Conservation (phyloP, 495 filamentous ascomycete species). For the Penicillium subrubescens region DNA sequence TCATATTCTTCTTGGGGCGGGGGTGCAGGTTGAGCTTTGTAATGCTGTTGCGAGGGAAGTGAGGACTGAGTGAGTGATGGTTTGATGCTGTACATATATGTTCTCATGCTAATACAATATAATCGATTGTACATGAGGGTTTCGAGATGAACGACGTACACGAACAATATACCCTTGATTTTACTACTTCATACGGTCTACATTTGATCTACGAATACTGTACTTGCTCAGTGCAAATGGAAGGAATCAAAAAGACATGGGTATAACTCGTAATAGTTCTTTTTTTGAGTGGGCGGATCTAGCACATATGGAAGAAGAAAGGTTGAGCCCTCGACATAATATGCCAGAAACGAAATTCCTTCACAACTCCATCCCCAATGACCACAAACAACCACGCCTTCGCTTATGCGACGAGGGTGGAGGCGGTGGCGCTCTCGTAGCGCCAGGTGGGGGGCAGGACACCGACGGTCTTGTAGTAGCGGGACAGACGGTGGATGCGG, state of each 20-base stretch:
- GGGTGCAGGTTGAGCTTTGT: constrained; percentile 84
- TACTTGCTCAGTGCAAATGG: not conserved
- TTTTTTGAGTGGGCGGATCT: constrained; percentile 35
- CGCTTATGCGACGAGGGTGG: constrained; percentile 57
- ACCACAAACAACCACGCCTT: constrained; percentile 32
- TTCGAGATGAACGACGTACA: constrained; percentile 8
- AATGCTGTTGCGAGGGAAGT: constrained; percentile 81
- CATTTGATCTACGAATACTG: not conserved
- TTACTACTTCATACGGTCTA: not conserved
- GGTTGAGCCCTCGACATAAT: constrained; percentile 8
- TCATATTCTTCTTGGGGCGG: constrained; percentile 82
- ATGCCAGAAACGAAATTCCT: constrained; percentile 8
- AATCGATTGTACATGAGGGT: too few relatives aligned
- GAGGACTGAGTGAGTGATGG: constrained; percentile 23
- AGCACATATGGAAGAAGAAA: constrained; percentile 25
- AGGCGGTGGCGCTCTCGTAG: constrained; percentile 74
- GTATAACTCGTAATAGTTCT: constrained; percentile 38
- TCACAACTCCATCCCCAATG: constrained; percentile 21
- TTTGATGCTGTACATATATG: constrained; percentile 6
- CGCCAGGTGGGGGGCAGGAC: constrained; percentile 98
- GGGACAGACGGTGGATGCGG: constrained; percentile 96
- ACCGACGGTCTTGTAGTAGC: constrained; percentile 99
- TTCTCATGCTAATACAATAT: too few relatives aligned
- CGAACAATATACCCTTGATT: constrained; percentile 7
- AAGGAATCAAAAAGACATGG: constrained; percentile 15